Base-by-base conservation (phyloP, 805 yeast genomes). In the Wickerhamomyces xylosicus region DNA sequence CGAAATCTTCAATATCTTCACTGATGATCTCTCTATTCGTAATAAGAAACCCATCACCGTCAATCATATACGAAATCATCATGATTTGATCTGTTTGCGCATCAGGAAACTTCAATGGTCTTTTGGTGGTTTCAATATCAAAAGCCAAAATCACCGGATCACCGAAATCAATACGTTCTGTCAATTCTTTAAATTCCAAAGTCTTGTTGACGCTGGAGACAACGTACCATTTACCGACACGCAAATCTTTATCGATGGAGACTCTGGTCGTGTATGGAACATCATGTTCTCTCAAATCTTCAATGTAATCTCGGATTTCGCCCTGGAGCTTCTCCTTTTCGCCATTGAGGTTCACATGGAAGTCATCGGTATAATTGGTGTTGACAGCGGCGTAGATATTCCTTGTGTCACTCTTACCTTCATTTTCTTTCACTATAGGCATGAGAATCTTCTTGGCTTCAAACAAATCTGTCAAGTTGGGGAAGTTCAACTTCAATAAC, bases 41-140 rank as follows among this genome's bases (percentile, higher is more conserved):
- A 43, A 92, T 94, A 31, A 92, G 64, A 55, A 66, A 92, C 31
- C 99, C 99, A 50, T 85, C 95, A 10, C 97, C 98, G 56, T 92
- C 98, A 44, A 92, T 89, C 98, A 94, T 94, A 57, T 92, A 92
- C 3, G 98, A 94, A 37, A 92, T 92, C 98, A 94, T 94, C 97
- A 92, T 92, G 32, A 92, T 74, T 59, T 85, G 94, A 62, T 92
- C 99, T 5, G 83, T 70, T 10, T 81, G 68, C 5, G 96, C 73
- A 52, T 86, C 98, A 0, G 99, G 99, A 49, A 92, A 92, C 57
- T 92, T 94, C 43, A 92, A 69, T 2, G 97, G 97, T 11, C 94
- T 86, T 57, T 92, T 92, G 13, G 97, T 86, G 1, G 99, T 92
- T 66, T 92, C 99, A 40, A 92, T 92, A 71, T 92, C 99, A 56